Base-by-base conservation (phyloP, 169 alveolate genomes). In the Eimeria brunetti region DNA sequence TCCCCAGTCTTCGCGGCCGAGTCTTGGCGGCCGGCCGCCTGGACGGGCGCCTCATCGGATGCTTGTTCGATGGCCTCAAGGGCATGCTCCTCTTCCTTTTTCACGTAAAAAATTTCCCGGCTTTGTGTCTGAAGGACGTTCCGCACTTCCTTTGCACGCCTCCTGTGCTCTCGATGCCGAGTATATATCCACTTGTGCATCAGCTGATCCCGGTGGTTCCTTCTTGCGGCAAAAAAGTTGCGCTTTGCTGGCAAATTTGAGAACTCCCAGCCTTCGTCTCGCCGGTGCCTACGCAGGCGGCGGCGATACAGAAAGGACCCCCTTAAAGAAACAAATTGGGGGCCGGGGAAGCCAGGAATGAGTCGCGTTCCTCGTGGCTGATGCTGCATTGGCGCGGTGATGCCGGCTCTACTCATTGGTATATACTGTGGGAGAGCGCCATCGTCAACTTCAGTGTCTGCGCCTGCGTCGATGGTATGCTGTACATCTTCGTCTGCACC, bases 171-270 rank as follows among this genome's bases (percentile, higher is more conserved):
- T 24, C 38, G 16, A 76, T 84, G 91, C 44, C 76, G 91, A 4
- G 51, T 12, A 44, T 56, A 56, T 76, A 91, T 16, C 95, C 95
- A 91, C 41, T 90, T 64, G 76, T 91, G 95, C 91, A 58, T 78
- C 71, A 56, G 85, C 75, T 91, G 95, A 49, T 91, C 95, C 38
- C 95, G 73, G 91, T 78, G 88, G 78, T 91, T 91, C 73, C 95
- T 67, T 30, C 95, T 56, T 64, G 89, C 83, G 0, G 95, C 95
- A 33, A 91, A 91, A 44, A 78, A 91, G 27, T 36, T 62, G 56
- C 95, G 83, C 33, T 86, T 85, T 27, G 16, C 12, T 9, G 76
- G 95, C 36, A 91, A 73, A 36, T 60, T 80, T 78, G 75, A 78
- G 12, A 91, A 78, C 44, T 86, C 16, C 95, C 90, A 91, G 64